Evolutionary conservation across 2,329 filamentous ascomycete species (phyloP).

Genomic region (Neospermospora avenae): DNA sequence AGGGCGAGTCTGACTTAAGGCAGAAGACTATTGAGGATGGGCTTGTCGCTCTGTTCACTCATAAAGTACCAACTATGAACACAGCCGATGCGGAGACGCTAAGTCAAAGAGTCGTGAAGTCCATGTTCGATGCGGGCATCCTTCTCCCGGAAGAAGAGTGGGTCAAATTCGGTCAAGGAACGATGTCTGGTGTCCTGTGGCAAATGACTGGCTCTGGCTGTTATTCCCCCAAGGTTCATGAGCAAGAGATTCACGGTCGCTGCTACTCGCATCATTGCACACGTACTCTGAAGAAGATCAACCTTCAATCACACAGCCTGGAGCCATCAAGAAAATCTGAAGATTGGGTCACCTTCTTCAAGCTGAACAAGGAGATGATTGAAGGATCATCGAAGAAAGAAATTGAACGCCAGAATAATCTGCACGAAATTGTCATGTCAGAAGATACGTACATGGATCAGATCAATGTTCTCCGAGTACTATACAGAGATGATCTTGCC

Average conservation of each 20-base stretch:
- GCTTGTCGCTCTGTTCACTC: conserved; percentile 82
- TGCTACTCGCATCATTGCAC: conserved; percentile 96
- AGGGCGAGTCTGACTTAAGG: conserved; percentile 85
- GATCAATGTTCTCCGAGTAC: conserved; percentile 75
- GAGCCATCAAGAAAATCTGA: conserved; percentile 64
- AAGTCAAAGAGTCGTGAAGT: conserved; percentile 70
- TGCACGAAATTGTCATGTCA: conserved; percentile 92
- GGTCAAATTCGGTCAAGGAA: conserved; percentile 84
- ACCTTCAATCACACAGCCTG: conserved; percentile 70
- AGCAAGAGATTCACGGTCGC: conserved; percentile 60
- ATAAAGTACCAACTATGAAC: conserved; percentile 98
- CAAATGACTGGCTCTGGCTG: conserved; percentile 90
- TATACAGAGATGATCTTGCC: conserved; percentile 81
- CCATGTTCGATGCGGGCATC: conserved; percentile 76
- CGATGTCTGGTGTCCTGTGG: conserved; percentile 85
- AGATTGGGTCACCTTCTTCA: conserved; percentile 90
- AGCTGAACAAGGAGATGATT: conserved; percentile 72
- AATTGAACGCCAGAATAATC: conserved; percentile 84
- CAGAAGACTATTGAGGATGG: conserved; percentile 83
- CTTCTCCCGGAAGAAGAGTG: conserved; percentile 91
- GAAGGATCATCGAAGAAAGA: conserved; percentile 78
- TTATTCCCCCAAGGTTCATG: conserved; percentile 80
- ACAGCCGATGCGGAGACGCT: conserved; percentile 92
- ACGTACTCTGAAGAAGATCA: conserved; percentile 90
- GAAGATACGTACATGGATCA: conserved; percentile 91